phyloP scores from a whole-genome alignment of 768 basidiomycete species.

The Kwoniella heveanensis region DNA sequence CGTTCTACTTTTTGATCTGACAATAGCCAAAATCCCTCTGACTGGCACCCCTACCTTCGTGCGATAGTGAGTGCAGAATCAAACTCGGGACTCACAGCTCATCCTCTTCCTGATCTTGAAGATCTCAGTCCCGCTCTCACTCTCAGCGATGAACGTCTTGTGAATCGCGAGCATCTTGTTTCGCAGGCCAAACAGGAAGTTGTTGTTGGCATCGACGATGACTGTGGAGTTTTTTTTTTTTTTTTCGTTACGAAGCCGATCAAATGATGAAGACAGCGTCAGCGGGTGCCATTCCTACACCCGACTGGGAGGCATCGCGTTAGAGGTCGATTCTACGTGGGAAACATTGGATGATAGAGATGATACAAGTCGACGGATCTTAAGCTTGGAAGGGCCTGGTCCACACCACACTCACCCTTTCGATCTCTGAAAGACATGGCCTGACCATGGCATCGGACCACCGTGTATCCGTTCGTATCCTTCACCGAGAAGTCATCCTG shows the following conservation, averaged over 20 bases:
- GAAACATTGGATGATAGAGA: no score
- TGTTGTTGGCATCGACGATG: constrained; percentile 49
- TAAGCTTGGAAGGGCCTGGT: neutral
- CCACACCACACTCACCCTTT: constrained; percentile 46
- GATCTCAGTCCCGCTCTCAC: constrained; percentile 35
- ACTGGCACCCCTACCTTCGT: no score
- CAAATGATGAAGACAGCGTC: no score
- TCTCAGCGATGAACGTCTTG: constrained; percentile 41
- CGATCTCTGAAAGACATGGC: constrained; percentile 47
- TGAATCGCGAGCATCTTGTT: constrained; percentile 50
- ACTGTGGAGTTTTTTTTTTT: no score
- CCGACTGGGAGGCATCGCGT: no score
- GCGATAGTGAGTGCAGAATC: no score
- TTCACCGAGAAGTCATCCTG: constrained; percentile 54
- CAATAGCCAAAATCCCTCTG: no score
- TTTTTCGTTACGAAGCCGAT: no score
- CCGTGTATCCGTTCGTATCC: constrained; percentile 41
- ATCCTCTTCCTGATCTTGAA: constrained; percentile 43
- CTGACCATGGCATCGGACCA: constrained; percentile 46
- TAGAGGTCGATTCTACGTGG: no score
- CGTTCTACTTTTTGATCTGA: no score
- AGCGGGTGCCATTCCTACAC: no score
- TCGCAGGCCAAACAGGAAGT: constrained; percentile 45
- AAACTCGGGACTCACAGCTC: constrained; percentile 35
- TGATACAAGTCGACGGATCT: no score